A percentile compares a stretch with the other conserved stretches of the same genome.
Conservation (phyloP, 2,329 filamentous ascomycete genomes). For the Colletotrichum liriopes region DNA sequence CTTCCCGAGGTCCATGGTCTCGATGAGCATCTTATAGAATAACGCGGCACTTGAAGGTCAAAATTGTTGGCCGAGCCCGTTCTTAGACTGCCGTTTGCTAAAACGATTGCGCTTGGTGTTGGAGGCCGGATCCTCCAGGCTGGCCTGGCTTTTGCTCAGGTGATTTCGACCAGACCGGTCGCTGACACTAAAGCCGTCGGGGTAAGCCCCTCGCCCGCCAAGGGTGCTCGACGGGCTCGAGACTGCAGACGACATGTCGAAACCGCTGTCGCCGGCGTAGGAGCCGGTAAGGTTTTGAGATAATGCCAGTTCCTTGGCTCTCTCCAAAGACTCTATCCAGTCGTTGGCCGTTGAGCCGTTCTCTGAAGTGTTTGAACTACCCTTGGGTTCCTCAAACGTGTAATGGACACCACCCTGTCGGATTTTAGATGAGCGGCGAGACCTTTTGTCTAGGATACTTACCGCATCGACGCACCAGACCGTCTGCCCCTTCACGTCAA, state of each 20-base stretch:
- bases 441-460: slow-evolving; percentile 59
- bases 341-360: slow-evolving; percentile 83
- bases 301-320: slow-evolving; percentile 86
- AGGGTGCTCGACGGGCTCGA: slow-evolving; percentile 85
- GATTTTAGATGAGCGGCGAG: slow-evolving; percentile 40
- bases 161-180: slow-evolving; percentile 71
- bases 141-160: slow-evolving; percentile 72
- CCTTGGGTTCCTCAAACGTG: slow-evolving; percentile 93
- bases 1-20: neutral
- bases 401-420: slow-evolving; percentile 87
- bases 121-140: slow-evolving; percentile 65
- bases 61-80: slow-evolving; percentile 91
- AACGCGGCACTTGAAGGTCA: slow-evolving; percentile 55
- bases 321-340: slow-evolving; percentile 92
- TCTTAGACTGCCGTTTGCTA: slow-evolving; percentile 94
- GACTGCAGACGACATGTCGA: slow-evolving; percentile 79
- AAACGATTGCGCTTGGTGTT: slow-evolving; percentile 75
- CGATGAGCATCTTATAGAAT: neutral
- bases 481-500: slow-evolving; percentile 88
- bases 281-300: slow-evolving; percentile 78
- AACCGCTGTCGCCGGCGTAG: slow-evolving; percentile 77
- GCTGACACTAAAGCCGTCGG: slow-evolving; percentile 64
- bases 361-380: slow-evolving; percentile 69
- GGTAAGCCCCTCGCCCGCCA: slow-evolving; percentile 69
- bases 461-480: slow-evolving; percentile 96